Percentiles rank a stretch among this genome's conserved stretches.
Conservation (phyloP, 495 filamentous ascomycete species). For the Lophiostoma macrostomum region DNA sequence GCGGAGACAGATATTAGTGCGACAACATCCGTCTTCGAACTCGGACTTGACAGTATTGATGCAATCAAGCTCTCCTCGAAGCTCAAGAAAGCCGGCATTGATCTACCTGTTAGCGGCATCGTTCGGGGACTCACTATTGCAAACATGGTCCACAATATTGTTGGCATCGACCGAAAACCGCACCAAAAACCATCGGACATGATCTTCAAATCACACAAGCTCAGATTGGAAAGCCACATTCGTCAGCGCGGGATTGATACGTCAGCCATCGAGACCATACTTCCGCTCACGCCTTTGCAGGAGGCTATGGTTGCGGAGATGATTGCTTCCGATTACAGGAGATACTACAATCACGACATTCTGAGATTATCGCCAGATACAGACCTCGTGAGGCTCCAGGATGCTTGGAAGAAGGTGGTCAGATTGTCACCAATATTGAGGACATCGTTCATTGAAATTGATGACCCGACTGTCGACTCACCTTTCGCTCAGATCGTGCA, state of each 20-base stretch:
- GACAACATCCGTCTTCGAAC: slow-evolving; percentile 57
- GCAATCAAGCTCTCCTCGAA: slow-evolving; percentile 64
- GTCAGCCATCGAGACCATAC: slow-evolving; percentile 50
- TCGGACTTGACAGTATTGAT: slow-evolving; percentile 70
- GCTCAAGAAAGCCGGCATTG: slow-evolving; percentile 57
- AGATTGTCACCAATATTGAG: slow-evolving; percentile 65
- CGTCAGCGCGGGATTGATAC: slow-evolving; percentile 20
- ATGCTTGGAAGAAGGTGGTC: slow-evolving; percentile 60
- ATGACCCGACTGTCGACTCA: slow-evolving; percentile 50
- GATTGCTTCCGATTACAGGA: slow-evolving; percentile 58
- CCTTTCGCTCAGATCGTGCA: slow-evolving; percentile 66
- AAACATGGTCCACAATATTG: slow-evolving; percentile 45
- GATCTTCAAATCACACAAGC: slow-evolving; percentile 17
- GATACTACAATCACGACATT: slow-evolving; percentile 79
- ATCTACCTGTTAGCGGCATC: slow-evolving; percentile 62
- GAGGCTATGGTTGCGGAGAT: slow-evolving; percentile 80
- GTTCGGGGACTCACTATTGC: slow-evolving; percentile 66
- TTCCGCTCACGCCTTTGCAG: slow-evolving; percentile 72
- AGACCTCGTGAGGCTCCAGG: slow-evolving; percentile 52
- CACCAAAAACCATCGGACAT: slow-evolving; percentile 6
- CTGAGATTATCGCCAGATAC: slow-evolving; percentile 52
- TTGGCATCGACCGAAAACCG: neutral
- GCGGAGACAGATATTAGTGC: slow-evolving; percentile 49
- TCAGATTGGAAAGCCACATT: slow-evolving; percentile 37
- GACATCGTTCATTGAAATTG: slow-evolving; percentile 65